phyloP scores from a whole-genome alignment of 2,329 filamentous ascomycete species.

The Harringtonia aguacate region DNA sequence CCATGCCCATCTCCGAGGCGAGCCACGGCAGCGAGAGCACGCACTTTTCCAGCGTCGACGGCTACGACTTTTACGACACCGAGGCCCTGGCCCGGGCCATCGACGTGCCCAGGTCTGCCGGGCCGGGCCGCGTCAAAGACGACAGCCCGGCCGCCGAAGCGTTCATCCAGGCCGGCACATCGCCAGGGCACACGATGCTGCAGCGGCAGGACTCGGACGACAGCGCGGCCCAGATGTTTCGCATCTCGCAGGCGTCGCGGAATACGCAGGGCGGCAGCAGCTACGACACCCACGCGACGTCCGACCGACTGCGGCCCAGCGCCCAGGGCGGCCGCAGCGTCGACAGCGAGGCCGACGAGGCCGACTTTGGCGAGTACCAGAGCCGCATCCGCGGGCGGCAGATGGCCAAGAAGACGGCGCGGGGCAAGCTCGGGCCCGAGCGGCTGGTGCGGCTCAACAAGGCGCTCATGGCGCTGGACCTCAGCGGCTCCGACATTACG shows the following conservation, averaged over 20 bases:
- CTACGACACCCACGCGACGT: not conserved
- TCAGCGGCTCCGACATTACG: conserved; percentile 7
- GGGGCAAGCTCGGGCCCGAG: not conserved
- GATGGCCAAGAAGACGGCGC: not conserved
- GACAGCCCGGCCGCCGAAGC: too few relatives aligned
- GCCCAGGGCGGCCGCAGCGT: not conserved
- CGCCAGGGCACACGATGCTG: conserved; percentile 17
- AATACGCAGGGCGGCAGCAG: too few relatives aligned
- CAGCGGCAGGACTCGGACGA: conserved; percentile 46
- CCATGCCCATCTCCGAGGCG: conserved; percentile 36
- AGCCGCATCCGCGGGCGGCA: too few relatives aligned
- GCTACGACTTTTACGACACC: conserved; percentile 56
- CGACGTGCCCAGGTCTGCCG: conserved; percentile 33
- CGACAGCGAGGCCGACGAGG: not conserved
- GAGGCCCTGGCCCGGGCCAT: conserved; percentile 41
- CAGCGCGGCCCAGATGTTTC: conserved; percentile 48
- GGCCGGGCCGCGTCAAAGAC: too few relatives aligned
- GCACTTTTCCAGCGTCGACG: conserved; percentile 43
- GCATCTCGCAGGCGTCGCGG: conserved; percentile 36
- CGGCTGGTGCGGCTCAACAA: conserved; percentile 8
- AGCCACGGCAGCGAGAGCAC: conserved; percentile 38
- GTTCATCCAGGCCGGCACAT: conserved; percentile 21
- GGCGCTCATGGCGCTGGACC: conserved; percentile 8
- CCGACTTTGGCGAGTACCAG: not conserved
- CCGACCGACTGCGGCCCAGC: not conserved